Conservation (phyloP, 2,329 filamentous ascomycete genomes). For the Beauveria sp. region DNA sequence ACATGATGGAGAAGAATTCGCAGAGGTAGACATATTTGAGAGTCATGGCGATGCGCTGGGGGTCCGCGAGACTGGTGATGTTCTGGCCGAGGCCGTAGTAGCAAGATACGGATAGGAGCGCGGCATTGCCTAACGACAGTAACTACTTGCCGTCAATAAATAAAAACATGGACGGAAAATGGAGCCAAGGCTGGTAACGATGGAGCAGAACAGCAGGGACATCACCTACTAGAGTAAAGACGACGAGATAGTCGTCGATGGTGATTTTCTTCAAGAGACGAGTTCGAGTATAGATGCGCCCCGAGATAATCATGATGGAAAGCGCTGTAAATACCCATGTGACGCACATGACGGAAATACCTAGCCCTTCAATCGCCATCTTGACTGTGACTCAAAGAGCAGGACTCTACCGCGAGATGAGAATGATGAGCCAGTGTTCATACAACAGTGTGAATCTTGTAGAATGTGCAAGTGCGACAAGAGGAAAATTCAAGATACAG, state of each 20-base stretch:
- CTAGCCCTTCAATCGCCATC: neutral
- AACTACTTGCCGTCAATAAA: neutral
- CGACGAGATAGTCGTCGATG: neutral
- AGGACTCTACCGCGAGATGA: neutral
- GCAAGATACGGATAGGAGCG: neutral
- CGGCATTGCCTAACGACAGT: neutral
- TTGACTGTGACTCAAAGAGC: neutral
- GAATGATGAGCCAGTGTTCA: neutral
- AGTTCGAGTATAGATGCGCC: neutral
- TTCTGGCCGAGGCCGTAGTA: neutral
- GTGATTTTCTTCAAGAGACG: neutral
- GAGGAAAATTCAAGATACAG: neutral
- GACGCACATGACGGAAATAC: neutral
- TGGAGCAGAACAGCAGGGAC: neutral
- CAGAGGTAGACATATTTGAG: constrained; percentile 4
- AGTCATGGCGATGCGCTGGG: neutral
- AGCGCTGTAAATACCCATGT: neutral
- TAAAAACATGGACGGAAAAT: no score
- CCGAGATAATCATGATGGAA: neutral
- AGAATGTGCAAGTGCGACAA: neutral
- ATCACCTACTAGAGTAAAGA: neutral
- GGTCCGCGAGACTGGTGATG: neutral
- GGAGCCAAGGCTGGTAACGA: no score
- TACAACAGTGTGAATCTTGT: neutral
- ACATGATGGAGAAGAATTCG: constrained; percentile 5